Base-by-base conservation (phyloP, 2,329 filamentous ascomycete genomes). In the Pseudocercospora musae region DNA sequence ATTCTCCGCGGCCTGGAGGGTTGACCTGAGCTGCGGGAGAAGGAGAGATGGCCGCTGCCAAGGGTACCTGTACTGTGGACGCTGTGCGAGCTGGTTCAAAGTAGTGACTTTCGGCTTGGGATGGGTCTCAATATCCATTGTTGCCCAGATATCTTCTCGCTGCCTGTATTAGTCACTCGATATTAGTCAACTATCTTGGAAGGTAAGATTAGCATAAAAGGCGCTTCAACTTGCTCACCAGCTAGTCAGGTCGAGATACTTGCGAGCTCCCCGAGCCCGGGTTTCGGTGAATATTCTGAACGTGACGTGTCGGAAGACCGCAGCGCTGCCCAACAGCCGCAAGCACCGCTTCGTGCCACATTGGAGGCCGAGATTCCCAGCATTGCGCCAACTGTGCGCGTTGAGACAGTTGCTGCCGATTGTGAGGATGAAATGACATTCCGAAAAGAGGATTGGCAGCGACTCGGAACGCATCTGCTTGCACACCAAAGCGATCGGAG, bases 361-460 rank as follows among this genome's bases (percentile, higher is more conserved):
- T 18, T 29, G 31, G 6, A 59, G 29, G 10, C 57, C 50, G 2
- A 62, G 40, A 18, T 40, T 44, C 18, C 57, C 60, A 27, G 56
- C 50, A 18, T 52, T 31, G n/a, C 31, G 15, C 18, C 48, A 56
- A 31, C 48, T 40, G n/a, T 44, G 20, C 2, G 49, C 48, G 7
- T 59, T 50, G n/a, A 58, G n/a, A 37, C 23, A 57, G 25, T 60
- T 57, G 57, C 50, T 42, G 42, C 40, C 57, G n/a, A 63, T 46
- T 23, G 44, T 48, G 52, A 63, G 20, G 5, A 63, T 1, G 21
- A 59, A 63, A 4, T 31, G 48, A 46, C 61, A 63, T 18, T 57
- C 57, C 20, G 23, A 25, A 31, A 63, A 60, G 18, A 59, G 52
- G 31, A 60, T 54, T 0, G 57, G 44, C 21, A 49, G 37, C 9